A percentile compares a stretch with the other conserved stretches of the same genome.
Evolutionary conservation across 2,329 filamentous ascomycete species (phyloP).

Genomic region (Fusarium cicatricum): DNA sequence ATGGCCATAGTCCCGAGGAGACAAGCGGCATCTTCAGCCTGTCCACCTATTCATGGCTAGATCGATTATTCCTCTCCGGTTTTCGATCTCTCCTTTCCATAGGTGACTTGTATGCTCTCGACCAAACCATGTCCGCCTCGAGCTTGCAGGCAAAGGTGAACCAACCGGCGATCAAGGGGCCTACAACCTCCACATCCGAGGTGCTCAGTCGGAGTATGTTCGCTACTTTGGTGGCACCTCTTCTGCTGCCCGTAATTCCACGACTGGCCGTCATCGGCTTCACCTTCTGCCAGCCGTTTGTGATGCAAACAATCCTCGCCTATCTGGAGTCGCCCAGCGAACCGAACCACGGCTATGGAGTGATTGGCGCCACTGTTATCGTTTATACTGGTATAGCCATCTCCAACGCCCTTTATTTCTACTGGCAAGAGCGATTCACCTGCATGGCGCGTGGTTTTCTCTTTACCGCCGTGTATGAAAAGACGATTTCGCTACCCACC

Average conservation of each 20-base stretch:
- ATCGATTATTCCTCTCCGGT: conserved; percentile 33
- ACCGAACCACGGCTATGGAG: conserved; percentile 41
- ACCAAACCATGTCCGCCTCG: neutral
- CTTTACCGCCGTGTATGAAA: conserved; percentile 43
- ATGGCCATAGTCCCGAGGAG: conserved; percentile 35
- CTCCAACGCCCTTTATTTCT: conserved; percentile 46
- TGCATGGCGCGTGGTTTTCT: conserved; percentile 45
- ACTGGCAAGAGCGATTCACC: conserved; percentile 41
- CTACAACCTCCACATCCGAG: neutral
- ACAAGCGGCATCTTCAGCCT: conserved; percentile 39
- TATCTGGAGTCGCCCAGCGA: conserved; percentile 42
- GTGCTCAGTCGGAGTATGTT: neutral
- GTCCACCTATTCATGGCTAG: conserved; percentile 41
- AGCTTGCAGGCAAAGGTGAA: neutral
- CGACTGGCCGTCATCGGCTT: conserved; percentile 47
- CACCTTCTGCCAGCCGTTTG: conserved; percentile 49
- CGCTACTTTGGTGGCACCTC: conserved; percentile 10
- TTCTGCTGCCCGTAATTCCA: conserved; percentile 43
- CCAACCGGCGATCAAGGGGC: neutral
- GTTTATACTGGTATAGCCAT: conserved; percentile 47
- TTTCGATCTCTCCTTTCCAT: neutral
- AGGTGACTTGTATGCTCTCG: conserved; percentile 2
- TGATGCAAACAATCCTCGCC: conserved; percentile 47
- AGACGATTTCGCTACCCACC: conserved; percentile 37
- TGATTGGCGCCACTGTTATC: conserved; percentile 45